Percentiles rank a stretch among this genome's conserved stretches.
These are phyloP conservation scores for Nannochloropsis gaditana DNA, from an alignment of 108 stramenopile genomes.

Conservation along the genomic window DNA sequence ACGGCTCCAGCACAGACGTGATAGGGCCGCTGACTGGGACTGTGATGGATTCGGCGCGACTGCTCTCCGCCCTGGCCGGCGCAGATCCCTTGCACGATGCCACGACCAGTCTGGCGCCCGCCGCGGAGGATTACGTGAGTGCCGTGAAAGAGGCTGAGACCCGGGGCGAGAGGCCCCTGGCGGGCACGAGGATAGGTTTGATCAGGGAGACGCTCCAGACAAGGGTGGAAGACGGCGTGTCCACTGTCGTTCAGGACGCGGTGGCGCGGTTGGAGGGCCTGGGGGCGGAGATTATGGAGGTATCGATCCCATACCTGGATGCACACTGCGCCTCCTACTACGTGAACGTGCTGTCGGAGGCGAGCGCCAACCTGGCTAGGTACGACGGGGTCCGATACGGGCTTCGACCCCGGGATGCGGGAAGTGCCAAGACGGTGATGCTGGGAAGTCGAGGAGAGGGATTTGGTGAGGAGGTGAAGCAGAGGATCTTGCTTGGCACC, in stretches of 20 bases:
- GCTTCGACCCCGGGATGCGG: conserved; percentile 27
- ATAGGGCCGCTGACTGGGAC: conserved; percentile 66
- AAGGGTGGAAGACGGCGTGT: conserved; percentile 20
- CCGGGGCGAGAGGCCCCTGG: background rate
- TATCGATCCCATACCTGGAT: conserved; percentile 65
- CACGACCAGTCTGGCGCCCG: background rate
- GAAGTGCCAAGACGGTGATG: conserved; percentile 42
- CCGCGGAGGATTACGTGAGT: background rate
- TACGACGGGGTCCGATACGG: conserved; percentile 95
- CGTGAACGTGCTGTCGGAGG: conserved; percentile 89
- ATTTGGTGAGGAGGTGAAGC: conserved; percentile 50
- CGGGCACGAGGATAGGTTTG: background rate
- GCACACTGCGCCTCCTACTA: conserved; percentile 82
- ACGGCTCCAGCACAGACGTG: conserved; percentile 87
- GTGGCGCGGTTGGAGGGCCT: conserved; percentile 22
- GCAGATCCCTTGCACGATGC: conserved; percentile 18
- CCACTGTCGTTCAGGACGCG: conserved; percentile 24
- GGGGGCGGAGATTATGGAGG: conserved; percentile 36
- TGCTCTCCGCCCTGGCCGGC: conserved; percentile 37
- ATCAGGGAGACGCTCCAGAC: background rate
- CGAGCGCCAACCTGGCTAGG: conserved; percentile 85
- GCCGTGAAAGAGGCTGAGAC: background rate
- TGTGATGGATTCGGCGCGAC: conserved; percentile 31
- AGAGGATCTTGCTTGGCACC: conserved; percentile 50
- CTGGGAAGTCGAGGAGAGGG: conserved; percentile 36